Conservation (phyloP, 768 basidiomycete genomes). For the Leccinum barrowsii region DNA sequence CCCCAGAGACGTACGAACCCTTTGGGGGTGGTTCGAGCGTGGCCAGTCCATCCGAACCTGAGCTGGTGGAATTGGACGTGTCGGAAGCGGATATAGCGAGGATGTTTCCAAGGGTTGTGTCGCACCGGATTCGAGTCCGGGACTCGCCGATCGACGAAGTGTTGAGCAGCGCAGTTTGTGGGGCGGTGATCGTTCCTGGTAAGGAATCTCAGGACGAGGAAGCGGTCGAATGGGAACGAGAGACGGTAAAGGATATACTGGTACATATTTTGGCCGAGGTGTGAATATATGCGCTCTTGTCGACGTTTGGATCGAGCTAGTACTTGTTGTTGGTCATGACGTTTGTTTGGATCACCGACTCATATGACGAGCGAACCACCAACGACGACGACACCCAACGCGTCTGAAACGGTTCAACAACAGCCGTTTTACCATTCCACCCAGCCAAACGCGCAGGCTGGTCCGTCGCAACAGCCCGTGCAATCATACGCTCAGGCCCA, state of each 20-base stretch:
- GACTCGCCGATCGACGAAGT: slow-evolving; percentile 70
- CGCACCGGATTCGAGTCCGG: slow-evolving; percentile 70
- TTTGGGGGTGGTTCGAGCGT: not conserved
- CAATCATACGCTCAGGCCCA: slow-evolving; percentile 23
- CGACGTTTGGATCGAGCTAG: not conserved
- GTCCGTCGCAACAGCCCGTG: slow-evolving; percentile 14
- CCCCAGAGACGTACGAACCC: slow-evolving; percentile 8
- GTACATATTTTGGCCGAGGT: slow-evolving; percentile 56
- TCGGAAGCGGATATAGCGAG: slow-evolving; percentile 74
- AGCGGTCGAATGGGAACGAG: slow-evolving; percentile 35
- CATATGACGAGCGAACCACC: slow-evolving; percentile 41
- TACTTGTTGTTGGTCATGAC: not conserved
- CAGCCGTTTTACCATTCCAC: slow-evolving; percentile 13
- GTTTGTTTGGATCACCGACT: slow-evolving; percentile 5
- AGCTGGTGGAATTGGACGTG: slow-evolving; percentile 47
- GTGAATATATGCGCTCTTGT: slow-evolving; percentile 17
- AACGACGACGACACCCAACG: slow-evolving; percentile 31
- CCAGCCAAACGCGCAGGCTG: slow-evolving; percentile 12
- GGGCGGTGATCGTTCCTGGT: slow-evolving; percentile 38
- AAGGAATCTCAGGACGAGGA: slow-evolving; percentile 16
- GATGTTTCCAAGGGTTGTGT: slow-evolving; percentile 67
- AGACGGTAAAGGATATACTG: slow-evolving; percentile 64
- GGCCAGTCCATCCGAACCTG: slow-evolving; percentile 12
- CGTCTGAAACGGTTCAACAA: slow-evolving; percentile 2
- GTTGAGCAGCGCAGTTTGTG: slow-evolving; percentile 58